Evolutionary conservation across 257 asterid genomes (phyloP).

Genomic region (Przewalskia tangutica): DNA sequence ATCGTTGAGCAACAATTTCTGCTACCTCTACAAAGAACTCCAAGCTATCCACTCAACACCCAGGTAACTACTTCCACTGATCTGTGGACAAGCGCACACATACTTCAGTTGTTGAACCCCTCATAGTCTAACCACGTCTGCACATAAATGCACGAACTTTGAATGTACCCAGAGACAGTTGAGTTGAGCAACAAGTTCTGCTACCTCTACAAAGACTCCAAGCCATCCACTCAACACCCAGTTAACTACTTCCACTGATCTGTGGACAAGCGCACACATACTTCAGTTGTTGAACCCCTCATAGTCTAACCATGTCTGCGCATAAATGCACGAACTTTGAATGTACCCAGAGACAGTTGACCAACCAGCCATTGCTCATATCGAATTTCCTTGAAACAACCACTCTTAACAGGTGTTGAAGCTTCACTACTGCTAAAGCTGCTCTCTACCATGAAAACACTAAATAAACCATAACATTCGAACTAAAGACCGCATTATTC

Average conservation of each 20-base stretch:
- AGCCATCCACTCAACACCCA: conserved; percentile 7
- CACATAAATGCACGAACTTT: conserved; percentile 6
- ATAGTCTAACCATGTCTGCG: conserved; percentile 10
- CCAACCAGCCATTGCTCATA: conserved; percentile 22
- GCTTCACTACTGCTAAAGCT: conserved; percentile 8
- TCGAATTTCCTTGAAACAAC: not conserved
- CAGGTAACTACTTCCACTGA: conserved; percentile 14
- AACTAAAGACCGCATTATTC: conserved; percentile 26
- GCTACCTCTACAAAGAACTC: not conserved
- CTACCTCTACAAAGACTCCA: not conserved
- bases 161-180: conserved; percentile 22
- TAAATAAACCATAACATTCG: conserved; percentile 8
- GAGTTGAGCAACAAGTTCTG: not conserved
- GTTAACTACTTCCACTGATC: conserved; percentile 20
- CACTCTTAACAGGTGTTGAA: not conserved
- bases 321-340: conserved; percentile 1
- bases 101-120: not conserved
- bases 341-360: conserved; percentile 23
- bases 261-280: not conserved
- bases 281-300: not conserved
- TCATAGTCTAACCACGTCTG: conserved; percentile 7
- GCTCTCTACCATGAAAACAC: conserved; percentile 17
- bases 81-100: not conserved
- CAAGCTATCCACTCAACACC: conserved; percentile 9
- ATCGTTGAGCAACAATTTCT: not conserved